Evolutionary conservation across 1,284 basidiomycete species (phyloP), one percentile per base, ranked within the genome.

Genomic region (Cutaneotrichosporon sp.): DNA sequence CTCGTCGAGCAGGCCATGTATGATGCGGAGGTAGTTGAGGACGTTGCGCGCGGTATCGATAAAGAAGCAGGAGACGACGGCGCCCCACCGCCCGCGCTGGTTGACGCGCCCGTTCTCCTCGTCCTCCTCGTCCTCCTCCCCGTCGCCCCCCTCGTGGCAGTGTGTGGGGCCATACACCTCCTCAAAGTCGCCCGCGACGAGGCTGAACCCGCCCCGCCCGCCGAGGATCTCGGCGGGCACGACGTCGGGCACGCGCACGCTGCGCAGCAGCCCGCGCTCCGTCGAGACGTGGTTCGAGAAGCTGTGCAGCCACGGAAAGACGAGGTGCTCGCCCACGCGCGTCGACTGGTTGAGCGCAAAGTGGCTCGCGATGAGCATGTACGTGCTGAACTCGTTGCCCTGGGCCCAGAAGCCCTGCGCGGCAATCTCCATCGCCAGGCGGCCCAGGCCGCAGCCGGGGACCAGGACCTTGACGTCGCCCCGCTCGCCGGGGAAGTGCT

Each of bases 21-120:
- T 89, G 58, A 90, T 87, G 36, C 88, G 85, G 18, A 97, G 83
- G 71, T 95, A 97, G 67, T 90, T 90, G n/a, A 95, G 85, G 42
- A 97, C 86, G 72, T 95, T 95, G 70, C 93, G 90, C 0, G 93
- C 92, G 7, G 95, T 98, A 74, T 99, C 95, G 67, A 99, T 90
- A 81, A 99, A 99, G 84, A 97, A 99, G 77, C 93, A 98, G 0
- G 95, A 99, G 64, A 97, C 79, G 13, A 99, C 85, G 0, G 89
- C 90, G 69, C 95, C 87, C 92, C 92, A 99, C 65, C 87, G 79
- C 16, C 87, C 89, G 20, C 84, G 78, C 57, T 93, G 90, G 9
- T 77, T 73, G 14, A 65, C 61, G 14, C 47, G 47, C 14, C 47
- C 47, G 27, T 59, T 33, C 6, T 65, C 67, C 10, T 64, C 79